A percentile compares a stretch with the other conserved stretches of the same genome.
phyloP scores from a whole-genome alignment of 148 eudicot genomes.

The Rhododendron williamsianum region DNA sequence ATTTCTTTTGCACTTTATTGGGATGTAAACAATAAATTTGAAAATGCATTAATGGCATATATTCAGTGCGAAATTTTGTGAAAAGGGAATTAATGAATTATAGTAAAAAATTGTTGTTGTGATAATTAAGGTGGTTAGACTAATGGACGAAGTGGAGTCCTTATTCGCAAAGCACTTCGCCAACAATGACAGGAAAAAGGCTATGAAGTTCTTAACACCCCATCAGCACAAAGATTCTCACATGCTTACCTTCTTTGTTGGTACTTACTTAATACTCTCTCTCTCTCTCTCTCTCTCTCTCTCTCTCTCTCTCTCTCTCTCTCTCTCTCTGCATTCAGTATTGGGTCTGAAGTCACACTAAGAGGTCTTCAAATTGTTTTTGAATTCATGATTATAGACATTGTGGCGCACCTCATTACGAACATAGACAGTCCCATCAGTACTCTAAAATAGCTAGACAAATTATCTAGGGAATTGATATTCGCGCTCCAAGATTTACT shows the following conservation, averaged over 20 bases:
- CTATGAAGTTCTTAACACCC: constrained; percentile 89
- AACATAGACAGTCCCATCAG: not conserved
- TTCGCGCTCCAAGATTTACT: too few relatives aligned
- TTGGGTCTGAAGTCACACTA: not conserved
- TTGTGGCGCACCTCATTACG: too few relatives aligned
- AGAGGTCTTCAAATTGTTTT: not conserved
- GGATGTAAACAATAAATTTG: not conserved
- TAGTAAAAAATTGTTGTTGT: constrained; percentile 9
- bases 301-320: not conserved
- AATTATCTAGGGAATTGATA: too few relatives aligned
- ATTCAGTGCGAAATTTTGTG: not conserved
- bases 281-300: not conserved
- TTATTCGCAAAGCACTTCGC: constrained; percentile 96
- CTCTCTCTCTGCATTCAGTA: not conserved
- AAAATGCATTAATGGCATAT: not conserved
- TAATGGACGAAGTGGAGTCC: constrained; percentile 96
- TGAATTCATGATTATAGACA: not conserved
- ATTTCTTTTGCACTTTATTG: not conserved
- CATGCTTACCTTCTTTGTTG: constrained; percentile 89
- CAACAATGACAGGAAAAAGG: constrained; percentile 82
- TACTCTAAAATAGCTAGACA: not conserved
- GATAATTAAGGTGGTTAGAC: constrained; percentile 60
- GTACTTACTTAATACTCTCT: constrained; percentile 27
- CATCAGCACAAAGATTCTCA: constrained; percentile 81
- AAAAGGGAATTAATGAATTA: not conserved